phyloP scores from a whole-genome alignment of 441 rosid genomes.

The Croton laevigatus region DNA sequence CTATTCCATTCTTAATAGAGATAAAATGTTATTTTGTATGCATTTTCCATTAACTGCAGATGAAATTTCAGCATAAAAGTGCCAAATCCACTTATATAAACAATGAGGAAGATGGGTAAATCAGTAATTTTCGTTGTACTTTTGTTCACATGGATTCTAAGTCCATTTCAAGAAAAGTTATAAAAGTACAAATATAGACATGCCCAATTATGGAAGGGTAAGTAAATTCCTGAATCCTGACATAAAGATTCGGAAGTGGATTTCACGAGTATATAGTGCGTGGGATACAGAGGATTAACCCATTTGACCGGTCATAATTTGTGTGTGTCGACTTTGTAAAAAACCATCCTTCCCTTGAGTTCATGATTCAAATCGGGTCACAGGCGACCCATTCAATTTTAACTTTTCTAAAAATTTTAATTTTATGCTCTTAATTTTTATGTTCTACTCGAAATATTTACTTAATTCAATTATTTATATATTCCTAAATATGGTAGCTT shows the following conservation, averaged over 20 bases:
- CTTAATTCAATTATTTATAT: no score
- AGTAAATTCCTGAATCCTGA: neutral
- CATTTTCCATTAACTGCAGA: no score
- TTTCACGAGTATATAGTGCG: neutral
- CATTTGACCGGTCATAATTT: slow-evolving; percentile 28
- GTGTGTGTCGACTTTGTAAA: slow-evolving; percentile 35
- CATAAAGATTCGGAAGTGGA: neutral
- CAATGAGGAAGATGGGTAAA: neutral
- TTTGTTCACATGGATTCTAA: neutral
- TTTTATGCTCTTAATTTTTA: no score
- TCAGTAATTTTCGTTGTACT: neutral
- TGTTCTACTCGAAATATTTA: no score
- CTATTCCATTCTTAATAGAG: no score
- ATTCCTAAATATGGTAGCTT: no score
- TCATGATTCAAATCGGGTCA: neutral
- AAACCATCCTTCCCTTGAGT: slow-evolving; percentile 5
- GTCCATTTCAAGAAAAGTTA: neutral
- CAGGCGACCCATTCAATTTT: neutral
- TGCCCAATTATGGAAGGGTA: neutral
- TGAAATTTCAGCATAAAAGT: no score
- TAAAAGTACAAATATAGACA: no score
- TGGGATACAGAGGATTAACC: neutral
- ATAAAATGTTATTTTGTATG: no score
- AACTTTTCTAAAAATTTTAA: neutral
- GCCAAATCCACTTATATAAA: no score